Base-by-base conservation (phyloP, 1,284 basidiomycete species). In the Naganishia albida region DNA sequence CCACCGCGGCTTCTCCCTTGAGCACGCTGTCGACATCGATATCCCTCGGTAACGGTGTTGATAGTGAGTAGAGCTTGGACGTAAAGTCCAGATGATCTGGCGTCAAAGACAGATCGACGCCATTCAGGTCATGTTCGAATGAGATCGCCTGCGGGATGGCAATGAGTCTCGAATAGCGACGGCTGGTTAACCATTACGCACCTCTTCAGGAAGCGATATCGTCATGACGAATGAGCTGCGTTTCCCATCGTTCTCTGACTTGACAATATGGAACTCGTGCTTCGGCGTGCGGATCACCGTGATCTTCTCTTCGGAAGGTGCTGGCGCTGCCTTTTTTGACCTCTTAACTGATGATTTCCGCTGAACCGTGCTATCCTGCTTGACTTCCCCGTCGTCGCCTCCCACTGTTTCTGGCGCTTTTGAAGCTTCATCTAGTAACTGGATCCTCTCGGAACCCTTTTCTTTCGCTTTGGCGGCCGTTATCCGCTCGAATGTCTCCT, bases 161-260 rank as follows among this genome's bases (percentile, higher is more conserved):
- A 10, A 23, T 49, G 13, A 26, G 28, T 56, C 8, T 34, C 15
- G 28, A 18, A 1, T 13, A 3, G 8, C 16, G 12, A 12, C 28
- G 16, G 15, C 15, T 12, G 18, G n/a, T 42, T 18, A 20, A 26
- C 15, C 12, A 2, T 13, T 23, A 49, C 53, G 34, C 40, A 67
- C 67, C 59, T 67, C 67, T 15, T 67, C 63, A 0, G 67, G 67
- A 20, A 67, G 38, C 20, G 46, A 34, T 34, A 67, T 57, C 10
- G 43, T 59, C 62, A 67, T 65, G 23, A 67, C 38, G n/a, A 67
- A 67, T 15, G 52, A 38, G 18, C 38, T 34, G 18, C 53, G 56
- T 30, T 40, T 12, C n/a, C 30, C 52, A 23, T 43, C 42, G 16
- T 20, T 39, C 16, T 4, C 12, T n/a, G 48, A 20, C 50, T 44